phyloP scores from a whole-genome alignment of 176 grass and related monocot species.

The Alopecurus myosuroides region DNA sequence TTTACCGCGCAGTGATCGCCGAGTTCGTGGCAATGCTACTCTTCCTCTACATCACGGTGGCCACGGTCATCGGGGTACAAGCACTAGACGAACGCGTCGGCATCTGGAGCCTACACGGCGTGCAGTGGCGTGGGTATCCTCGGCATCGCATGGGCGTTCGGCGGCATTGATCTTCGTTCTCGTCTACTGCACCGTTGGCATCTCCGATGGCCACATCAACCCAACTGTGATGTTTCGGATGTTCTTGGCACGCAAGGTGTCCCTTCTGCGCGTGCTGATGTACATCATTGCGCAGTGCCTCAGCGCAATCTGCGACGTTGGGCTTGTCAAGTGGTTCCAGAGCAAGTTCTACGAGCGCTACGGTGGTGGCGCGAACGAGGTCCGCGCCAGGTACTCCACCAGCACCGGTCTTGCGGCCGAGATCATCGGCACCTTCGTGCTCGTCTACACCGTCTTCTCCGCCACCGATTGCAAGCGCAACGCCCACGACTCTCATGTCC shows the following conservation, averaged over 20 bases:
- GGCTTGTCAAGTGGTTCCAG: slow-evolving; percentile 83
- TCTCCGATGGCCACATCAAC: slow-evolving; percentile 53
- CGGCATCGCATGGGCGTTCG: slow-evolving; percentile 75
- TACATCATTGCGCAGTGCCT: slow-evolving; percentile 93
- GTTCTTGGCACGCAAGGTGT: slow-evolving; percentile 73
- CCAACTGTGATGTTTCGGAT: slow-evolving; percentile 73
- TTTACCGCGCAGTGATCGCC: slow-evolving; percentile 66
- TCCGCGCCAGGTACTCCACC: slow-evolving; percentile 57
- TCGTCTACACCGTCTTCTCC: slow-evolving; percentile 95
- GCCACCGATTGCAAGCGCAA: slow-evolving; percentile 86
- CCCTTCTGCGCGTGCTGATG: slow-evolving; percentile 64
- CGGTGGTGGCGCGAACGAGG: slow-evolving; percentile 74
- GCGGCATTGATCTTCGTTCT: slow-evolving; percentile 70
- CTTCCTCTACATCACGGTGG: slow-evolving; percentile 54
- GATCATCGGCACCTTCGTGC: slow-evolving; percentile 86
- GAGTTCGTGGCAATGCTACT: slow-evolving; percentile 67
- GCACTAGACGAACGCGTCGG: slow-evolving; percentile 24
- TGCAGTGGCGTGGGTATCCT: slow-evolving; percentile 64
- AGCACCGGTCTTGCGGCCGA: slow-evolving; percentile 68
- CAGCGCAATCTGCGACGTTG: slow-evolving; percentile 73
- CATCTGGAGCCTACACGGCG: slow-evolving; percentile 3
- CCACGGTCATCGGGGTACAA: slow-evolving; percentile 42
- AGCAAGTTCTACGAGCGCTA: slow-evolving; percentile 31
- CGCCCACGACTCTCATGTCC: slow-evolving; percentile 70
- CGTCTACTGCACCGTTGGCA: no score